A percentile compares a stretch with the other conserved stretches of the same genome.
Evolutionary conservation across 2,329 filamentous ascomycete species (phyloP).

Genomic region (Fusarium sterilihyphosum): DNA sequence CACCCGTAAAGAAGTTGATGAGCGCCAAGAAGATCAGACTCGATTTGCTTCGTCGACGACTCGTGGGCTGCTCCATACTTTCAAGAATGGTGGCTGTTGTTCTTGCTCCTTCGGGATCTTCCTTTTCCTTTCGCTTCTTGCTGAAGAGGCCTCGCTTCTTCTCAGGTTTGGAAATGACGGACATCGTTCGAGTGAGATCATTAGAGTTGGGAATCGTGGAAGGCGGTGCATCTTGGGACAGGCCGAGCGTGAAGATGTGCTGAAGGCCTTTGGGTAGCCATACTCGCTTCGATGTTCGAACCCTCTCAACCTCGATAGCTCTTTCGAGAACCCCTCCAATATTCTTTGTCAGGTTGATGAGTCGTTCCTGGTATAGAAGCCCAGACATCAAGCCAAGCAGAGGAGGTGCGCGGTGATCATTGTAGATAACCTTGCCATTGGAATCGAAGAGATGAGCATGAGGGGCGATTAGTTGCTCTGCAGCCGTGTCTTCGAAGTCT

Average conservation of each 20-base stretch:
- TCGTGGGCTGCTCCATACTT: slow-evolving; percentile 9
- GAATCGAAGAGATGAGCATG: slow-evolving; percentile 13
- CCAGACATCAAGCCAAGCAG: slow-evolving; percentile 14
- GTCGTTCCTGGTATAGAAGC: slow-evolving; percentile 4
- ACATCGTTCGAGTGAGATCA: slow-evolving; percentile 9
- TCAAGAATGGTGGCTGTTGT: not conserved
- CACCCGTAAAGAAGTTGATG: slow-evolving; percentile 9
- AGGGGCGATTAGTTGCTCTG: not conserved
- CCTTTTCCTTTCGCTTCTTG: not conserved
- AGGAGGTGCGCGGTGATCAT: not conserved
- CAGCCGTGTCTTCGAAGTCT: slow-evolving; percentile 7
- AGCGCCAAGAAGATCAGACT: not conserved
- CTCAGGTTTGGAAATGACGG: not conserved
- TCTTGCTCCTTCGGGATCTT: not conserved
- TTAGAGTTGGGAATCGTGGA: not conserved
- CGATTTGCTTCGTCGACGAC: slow-evolving; percentile 7
- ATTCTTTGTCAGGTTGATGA: slow-evolving; percentile 9
- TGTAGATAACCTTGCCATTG: slow-evolving; percentile 2
- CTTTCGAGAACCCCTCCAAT: not conserved
- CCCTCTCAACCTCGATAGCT: not conserved
- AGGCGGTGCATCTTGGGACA: slow-evolving; percentile 15
- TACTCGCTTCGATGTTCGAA: not conserved
- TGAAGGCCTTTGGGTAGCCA: slow-evolving; percentile 14
- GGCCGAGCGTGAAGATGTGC: not conserved
- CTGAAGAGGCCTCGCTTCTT: slow-evolving; percentile 5